phyloP scores from a whole-genome alignment of 169 alveolate species.

The Eimeria acervulina region DNA sequence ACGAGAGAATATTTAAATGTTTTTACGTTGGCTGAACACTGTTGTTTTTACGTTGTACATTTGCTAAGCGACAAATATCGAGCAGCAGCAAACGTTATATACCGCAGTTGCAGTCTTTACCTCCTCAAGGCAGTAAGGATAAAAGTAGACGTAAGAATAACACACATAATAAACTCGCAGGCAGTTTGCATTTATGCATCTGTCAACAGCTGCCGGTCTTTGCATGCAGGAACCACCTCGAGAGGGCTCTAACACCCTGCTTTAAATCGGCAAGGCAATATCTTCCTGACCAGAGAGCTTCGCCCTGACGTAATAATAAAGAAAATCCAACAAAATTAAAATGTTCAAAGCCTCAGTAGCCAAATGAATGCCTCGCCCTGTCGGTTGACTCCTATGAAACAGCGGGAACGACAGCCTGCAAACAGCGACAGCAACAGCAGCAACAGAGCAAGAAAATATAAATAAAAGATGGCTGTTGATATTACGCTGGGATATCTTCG shows the following conservation, averaged over 20 bases:
- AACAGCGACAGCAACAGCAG: not conserved
- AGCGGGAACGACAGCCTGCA: constrained; percentile 62
- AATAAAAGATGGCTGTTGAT: too few species aligned
- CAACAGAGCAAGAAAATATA: not conserved
- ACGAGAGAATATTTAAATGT: too few species aligned
- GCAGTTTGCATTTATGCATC: not conserved
- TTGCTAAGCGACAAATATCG: too few species aligned
- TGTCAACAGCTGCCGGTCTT: not conserved
- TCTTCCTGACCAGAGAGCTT: constrained; percentile 82
- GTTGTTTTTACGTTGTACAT: too few species aligned
- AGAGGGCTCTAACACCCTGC: not conserved
- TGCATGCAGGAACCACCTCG: not conserved
- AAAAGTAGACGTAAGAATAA: too few species aligned
- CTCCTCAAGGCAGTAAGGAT: too few species aligned
- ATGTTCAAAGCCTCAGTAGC: constrained; percentile 85
- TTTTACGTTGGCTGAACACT: too few species aligned
- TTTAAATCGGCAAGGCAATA: constrained; percentile 84
- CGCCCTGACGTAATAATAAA: constrained; percentile 85
- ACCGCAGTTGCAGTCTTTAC: too few species aligned
- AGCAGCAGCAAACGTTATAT: too few species aligned
- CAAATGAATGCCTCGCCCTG: constrained; percentile 87
- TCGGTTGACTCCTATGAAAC: constrained; percentile 74
- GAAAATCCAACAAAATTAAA: constrained; percentile 83
- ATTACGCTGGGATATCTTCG: too few species aligned
- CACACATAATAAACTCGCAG: not conserved